These are phyloP conservation scores for Pseudomicrostroma phylloplanum DNA, from an alignment of 1,284 basidiomycete genomes.

Conservation along the genomic window DNA sequence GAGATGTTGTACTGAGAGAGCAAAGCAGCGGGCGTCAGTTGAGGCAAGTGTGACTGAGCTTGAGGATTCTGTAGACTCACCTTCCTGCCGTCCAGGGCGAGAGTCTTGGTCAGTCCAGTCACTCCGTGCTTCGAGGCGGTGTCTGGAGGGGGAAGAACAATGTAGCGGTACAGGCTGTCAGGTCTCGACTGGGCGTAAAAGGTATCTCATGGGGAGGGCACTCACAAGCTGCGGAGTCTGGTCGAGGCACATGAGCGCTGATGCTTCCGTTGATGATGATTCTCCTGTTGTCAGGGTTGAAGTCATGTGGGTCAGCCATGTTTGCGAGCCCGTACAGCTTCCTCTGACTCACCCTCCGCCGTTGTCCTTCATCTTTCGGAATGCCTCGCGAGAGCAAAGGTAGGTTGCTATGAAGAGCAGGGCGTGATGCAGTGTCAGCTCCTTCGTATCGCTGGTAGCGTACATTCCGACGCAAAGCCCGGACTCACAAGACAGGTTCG, in stretches of 20 bases:
- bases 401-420: slow-evolving; percentile 13
- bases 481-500: slow-evolving; percentile 28
- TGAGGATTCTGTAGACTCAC: slow-evolving; percentile 2
- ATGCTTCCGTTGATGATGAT: slow-evolving; percentile 41
- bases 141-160: slow-evolving; percentile 8
- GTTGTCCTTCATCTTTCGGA: slow-evolving; percentile 33
- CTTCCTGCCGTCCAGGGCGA: slow-evolving; percentile 30
- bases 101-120: slow-evolving; percentile 31
- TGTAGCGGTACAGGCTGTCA: not conserved
- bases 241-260: slow-evolving; percentile 30
- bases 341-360: slow-evolving; percentile 16
- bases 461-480: not conserved
- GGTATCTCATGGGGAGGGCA: not conserved
- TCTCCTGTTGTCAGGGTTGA: slow-evolving; percentile 15
- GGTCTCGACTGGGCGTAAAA: not conserved
- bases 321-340: too few species aligned
- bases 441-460: too few species aligned
- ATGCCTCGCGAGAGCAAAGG: slow-evolving; percentile 34
- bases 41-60: not conserved
- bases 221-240: slow-evolving; percentile 18
- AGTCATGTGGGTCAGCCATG: too few species aligned
- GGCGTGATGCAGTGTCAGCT: not conserved
- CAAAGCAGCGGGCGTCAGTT: not conserved
- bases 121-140: slow-evolving; percentile 39
- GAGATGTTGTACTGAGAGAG: slow-evolving; percentile 22